A percentile compares a stretch with the other conserved stretches of the same genome.
These are phyloP conservation scores for Cichorium intybus DNA, from an alignment of 140 eudicot species.

Conservation along the genomic window DNA sequence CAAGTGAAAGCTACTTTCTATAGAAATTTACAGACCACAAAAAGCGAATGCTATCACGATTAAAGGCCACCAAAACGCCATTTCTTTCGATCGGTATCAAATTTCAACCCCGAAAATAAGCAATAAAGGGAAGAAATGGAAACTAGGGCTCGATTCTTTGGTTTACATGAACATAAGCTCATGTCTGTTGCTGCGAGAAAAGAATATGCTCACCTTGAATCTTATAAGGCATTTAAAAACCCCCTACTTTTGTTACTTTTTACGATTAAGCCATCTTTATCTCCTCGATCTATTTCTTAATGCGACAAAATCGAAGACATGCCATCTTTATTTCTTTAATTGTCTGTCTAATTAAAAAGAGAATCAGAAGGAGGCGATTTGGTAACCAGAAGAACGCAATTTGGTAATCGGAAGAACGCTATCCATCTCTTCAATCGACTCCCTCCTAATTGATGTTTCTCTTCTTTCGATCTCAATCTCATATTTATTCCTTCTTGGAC, in stretches of 20 bases:
- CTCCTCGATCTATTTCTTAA: background rate
- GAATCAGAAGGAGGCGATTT: no score
- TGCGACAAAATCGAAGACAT: background rate
- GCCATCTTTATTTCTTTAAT: background rate
- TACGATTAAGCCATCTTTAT: conserved; percentile 23
- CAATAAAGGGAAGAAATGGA: background rate
- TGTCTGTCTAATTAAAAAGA: background rate
- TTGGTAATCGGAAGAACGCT: no score
- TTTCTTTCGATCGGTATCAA: conserved; percentile 12
- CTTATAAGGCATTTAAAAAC: background rate
- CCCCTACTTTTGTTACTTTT: background rate
- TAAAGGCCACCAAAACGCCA: conserved; percentile 92
- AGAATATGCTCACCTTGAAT: conserved; percentile 20
- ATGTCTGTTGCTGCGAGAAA: conserved; percentile 5
- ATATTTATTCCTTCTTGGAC: no score
- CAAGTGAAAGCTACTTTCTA: no score
- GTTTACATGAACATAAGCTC: conserved; percentile 11
- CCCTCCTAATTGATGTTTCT: no score
- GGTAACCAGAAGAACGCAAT: no score
- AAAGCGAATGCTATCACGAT: conserved; percentile 79
- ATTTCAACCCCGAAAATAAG: background rate
- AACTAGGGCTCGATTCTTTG: conserved; percentile 27
- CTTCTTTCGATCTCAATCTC: no score
- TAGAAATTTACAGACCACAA: conserved; percentile 68
- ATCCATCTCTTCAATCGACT: no score